Percentiles rank a stretch among this genome's conserved stretches.
Conservation (phyloP, 805 yeast genomes). For the Saccharomycopsis sp. region DNA sequence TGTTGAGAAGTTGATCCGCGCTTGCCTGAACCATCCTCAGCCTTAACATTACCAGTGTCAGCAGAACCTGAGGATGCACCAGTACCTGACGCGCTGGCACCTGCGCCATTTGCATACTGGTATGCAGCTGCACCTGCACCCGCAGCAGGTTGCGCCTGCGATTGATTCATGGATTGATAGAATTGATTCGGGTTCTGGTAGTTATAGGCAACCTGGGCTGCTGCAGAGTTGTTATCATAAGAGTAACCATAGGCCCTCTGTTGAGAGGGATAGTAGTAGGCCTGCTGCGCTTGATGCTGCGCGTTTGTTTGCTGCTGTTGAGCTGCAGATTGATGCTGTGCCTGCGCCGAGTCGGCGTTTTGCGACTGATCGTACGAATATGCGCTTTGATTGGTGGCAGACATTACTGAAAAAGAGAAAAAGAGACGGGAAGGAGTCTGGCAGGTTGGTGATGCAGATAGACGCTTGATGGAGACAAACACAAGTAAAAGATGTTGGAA, state of each 20-base stretch:
- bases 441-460: neutral
- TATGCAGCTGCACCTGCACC: neutral
- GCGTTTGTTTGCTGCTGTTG: slow-evolving; percentile 1
- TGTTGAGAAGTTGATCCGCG: neutral
- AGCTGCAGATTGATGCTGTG: neutral
- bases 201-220: neutral
- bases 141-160: neutral
- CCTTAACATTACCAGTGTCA: neutral
- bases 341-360: neutral
- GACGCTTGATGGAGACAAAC: neutral
- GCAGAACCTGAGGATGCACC: neutral
- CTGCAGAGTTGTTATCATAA: neutral
- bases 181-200: neutral
- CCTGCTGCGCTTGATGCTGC: neutral
- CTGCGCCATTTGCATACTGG: neutral
- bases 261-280: neutral
- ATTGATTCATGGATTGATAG: neutral
- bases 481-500: neutral
- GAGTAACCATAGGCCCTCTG: neutral
- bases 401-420: neutral
- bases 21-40: neutral
- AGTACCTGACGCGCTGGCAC: neutral
- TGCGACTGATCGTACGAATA: slow-evolving; percentile 1
- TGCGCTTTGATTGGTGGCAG: neutral
- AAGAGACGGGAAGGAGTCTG: neutral